Evolutionary conservation across 2,329 filamentous ascomycete species (phyloP).

Genomic region (Aspergillus phoenicis): DNA sequence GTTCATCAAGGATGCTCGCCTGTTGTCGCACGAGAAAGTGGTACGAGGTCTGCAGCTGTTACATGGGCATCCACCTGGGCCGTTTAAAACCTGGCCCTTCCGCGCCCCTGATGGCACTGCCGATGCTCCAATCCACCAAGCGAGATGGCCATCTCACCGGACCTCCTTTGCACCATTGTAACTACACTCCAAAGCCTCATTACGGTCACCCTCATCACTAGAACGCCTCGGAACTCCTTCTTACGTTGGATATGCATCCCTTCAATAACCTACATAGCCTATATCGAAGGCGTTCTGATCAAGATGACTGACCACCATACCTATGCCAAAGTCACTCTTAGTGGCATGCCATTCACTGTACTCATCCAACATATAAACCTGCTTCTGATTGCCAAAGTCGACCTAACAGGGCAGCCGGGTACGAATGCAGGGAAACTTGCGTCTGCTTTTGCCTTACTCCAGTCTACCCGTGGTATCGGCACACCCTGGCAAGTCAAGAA

Average conservation of each 20-base stretch:
- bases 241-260: slow-evolving; percentile 2
- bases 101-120: not conserved
- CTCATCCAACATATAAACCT: slow-evolving; percentile 1
- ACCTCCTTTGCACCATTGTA: not conserved
- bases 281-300: not conserved
- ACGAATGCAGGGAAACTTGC: not conserved
- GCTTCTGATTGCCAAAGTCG: not conserved
- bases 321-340: not conserved
- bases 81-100: not conserved
- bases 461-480: slow-evolving; percentile 22
- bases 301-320: not conserved
- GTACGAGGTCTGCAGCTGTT: not conserved
- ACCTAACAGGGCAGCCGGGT: not conserved
- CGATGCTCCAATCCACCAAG: not conserved
- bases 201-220: not conserved
- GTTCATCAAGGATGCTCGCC: not conserved
- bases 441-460: slow-evolving; percentile 6
- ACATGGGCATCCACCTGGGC: not conserved
- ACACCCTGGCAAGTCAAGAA: slow-evolving; percentile 28
- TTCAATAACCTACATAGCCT: not conserved
- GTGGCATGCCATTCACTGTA: slow-evolving; percentile 1
- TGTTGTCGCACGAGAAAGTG: not conserved
- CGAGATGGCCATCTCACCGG: not conserved
- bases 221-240: not conserved
- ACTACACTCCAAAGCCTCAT: not conserved